Conservation (phyloP, 2,329 filamentous ascomycete species). For the Exophiala spinifera region DNA sequence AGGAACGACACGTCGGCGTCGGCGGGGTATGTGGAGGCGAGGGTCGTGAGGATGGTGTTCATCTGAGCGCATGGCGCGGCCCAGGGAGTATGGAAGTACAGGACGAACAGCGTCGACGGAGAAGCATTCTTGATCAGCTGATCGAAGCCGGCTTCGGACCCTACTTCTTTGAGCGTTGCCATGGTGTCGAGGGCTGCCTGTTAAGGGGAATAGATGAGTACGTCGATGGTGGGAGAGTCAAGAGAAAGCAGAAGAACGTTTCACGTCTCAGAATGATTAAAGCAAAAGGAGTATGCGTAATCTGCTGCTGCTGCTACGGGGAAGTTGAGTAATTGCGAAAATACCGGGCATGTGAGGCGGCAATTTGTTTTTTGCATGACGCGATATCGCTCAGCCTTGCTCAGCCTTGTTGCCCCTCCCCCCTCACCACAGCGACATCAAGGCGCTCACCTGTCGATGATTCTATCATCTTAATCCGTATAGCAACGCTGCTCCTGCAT, state of each 20-base stretch:
- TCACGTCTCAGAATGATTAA: not conserved
- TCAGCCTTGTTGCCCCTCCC: slow-evolving; percentile 1
- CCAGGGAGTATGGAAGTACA: slow-evolving; percentile 97
- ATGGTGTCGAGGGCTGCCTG: slow-evolving; percentile 48
- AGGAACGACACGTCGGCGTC: slow-evolving; percentile 73
- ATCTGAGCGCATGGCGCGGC: slow-evolving; percentile 94
- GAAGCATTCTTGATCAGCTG: slow-evolving; percentile 64
- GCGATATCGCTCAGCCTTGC: slow-evolving; percentile 1
- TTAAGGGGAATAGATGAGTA: not conserved
- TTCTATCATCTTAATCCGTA: no score
- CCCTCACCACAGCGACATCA: not conserved
- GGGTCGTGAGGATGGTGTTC: slow-evolving; percentile 77
- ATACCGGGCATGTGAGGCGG: not conserved
- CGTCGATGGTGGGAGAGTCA: not conserved
- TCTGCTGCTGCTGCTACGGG: not conserved
- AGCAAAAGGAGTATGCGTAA: not conserved
- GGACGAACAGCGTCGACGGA: slow-evolving; percentile 69
- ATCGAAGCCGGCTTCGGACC: slow-evolving; percentile 70
- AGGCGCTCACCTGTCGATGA: no score
- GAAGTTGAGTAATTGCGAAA: slow-evolving; percentile 8
- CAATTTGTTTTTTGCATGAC: not conserved
- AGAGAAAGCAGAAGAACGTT: not conserved
- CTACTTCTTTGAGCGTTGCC: slow-evolving; percentile 76
- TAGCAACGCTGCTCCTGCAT: no score
- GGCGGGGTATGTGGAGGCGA: slow-evolving; percentile 80